A percentile compares a stretch with the other conserved stretches of the same genome.
phyloP scores from a whole-genome alignment of 2,329 filamentous ascomycete species.

The Sporothrix curviconia region DNA sequence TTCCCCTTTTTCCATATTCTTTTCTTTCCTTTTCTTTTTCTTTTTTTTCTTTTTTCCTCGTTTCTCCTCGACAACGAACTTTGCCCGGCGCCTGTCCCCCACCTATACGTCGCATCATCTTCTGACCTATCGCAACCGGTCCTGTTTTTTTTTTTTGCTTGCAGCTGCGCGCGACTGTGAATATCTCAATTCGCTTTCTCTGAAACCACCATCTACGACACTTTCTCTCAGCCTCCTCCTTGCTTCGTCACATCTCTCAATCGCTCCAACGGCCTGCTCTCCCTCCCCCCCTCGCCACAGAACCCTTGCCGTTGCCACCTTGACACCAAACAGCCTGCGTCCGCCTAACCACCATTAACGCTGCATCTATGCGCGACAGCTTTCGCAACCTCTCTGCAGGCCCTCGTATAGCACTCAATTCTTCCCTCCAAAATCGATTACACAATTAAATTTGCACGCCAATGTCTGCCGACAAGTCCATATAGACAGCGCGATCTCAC shows the following conservation, averaged over 20 bases:
- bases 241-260: neutral
- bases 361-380: too few relatives aligned
- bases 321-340: neutral
- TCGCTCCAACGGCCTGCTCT: neutral
- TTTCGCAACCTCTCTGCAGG: neutral
- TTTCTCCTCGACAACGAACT: too few relatives aligned
- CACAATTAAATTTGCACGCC: too few relatives aligned
- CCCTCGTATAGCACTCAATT: too few relatives aligned
- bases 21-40: neutral
- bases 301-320: neutral
- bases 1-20: neutral
- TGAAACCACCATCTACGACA: too few relatives aligned
- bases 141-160: neutral
- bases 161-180: too few relatives aligned
- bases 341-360: neutral
- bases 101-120: too few relatives aligned
- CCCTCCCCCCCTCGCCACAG: neutral
- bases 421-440: neutral
- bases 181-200: too few relatives aligned
- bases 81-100: too few relatives aligned
- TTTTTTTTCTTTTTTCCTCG: too few relatives aligned
- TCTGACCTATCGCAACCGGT: too few relatives aligned
- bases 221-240: neutral
- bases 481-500: conserved; percentile 78
- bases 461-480: conserved; percentile 26